Percentiles rank a stretch among this genome's conserved stretches.
Evolutionary conservation across 164 flowering plant species (phyloP).

Genomic region (Paratinospora sagittata): DNA sequence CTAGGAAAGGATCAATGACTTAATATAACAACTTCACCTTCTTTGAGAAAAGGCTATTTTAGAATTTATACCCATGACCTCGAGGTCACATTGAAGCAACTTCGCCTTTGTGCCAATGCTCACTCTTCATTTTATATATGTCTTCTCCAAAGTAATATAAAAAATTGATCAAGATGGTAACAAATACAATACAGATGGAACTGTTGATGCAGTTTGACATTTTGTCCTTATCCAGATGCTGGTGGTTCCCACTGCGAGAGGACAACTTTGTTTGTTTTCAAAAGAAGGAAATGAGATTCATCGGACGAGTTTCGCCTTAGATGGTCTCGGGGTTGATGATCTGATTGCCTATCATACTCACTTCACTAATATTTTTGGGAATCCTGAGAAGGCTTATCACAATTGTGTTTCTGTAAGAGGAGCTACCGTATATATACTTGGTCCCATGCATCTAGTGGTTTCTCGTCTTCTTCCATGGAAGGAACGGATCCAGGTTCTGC

Average conservation of each 20-base stretch:
- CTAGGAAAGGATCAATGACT: no score
- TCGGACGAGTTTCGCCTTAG: slow-evolving; percentile 67
- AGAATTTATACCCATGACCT: neutral
- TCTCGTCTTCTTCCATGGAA: slow-evolving; percentile 98
- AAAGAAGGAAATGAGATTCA: slow-evolving; percentile 86
- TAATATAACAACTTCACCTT: no score
- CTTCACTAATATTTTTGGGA: slow-evolving; percentile 65
- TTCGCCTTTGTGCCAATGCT: no score
- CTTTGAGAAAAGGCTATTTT: no score
- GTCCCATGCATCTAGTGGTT: slow-evolving; percentile 63
- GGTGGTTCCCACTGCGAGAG: slow-evolving; percentile 72
- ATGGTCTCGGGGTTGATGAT: slow-evolving; percentile 65
- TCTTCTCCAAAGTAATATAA: no score
- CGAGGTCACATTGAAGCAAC: neutral
- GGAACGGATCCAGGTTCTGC: slow-evolving; percentile 84
- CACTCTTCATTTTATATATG: no score
- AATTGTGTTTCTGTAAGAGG: slow-evolving; percentile 81
- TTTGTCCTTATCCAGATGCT: slow-evolving; percentile 57
- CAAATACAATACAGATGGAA: neutral
- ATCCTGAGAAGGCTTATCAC: slow-evolving; percentile 94
- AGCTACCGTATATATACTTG: slow-evolving; percentile 76
- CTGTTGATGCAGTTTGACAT: neutral
- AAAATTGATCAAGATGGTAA: neutral
- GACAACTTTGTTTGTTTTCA: slow-evolving; percentile 70
- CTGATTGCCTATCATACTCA: slow-evolving; percentile 67